Conservation (phyloP, 305 asterid genomes). For the Fraxinus angustifolia region DNA sequence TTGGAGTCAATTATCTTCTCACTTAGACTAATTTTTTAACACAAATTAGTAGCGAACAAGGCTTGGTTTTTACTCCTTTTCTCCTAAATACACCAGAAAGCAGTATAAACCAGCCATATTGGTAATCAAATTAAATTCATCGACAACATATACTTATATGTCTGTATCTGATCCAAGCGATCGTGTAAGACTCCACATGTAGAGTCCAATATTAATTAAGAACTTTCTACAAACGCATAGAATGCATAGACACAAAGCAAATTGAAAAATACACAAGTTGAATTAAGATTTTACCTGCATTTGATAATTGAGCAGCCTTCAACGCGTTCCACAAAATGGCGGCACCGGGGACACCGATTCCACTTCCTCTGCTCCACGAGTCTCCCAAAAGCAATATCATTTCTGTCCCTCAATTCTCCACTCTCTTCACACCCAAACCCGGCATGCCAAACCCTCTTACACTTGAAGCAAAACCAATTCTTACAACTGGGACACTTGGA, state of each 20-base stretch:
- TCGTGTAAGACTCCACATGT: background rate
- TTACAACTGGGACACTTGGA: slow-evolving; percentile 40
- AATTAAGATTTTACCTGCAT: slow-evolving; percentile 39
- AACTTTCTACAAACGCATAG: slow-evolving; percentile 27
- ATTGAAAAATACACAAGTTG: background rate
- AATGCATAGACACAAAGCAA: slow-evolving; percentile 22
- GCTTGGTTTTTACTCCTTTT: background rate
- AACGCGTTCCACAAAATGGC: slow-evolving; percentile 42
- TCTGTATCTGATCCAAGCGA: background rate
- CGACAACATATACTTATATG: background rate
- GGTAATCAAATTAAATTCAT: background rate
- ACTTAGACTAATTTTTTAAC: background rate
- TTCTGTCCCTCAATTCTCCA: slow-evolving; percentile 32
- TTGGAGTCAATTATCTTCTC: background rate
- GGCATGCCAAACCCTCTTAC: slow-evolving; percentile 45
- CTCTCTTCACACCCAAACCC: slow-evolving; percentile 47
- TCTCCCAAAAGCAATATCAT: slow-evolving; percentile 44
- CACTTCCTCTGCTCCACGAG: slow-evolving; percentile 45
- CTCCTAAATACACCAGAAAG: background rate
- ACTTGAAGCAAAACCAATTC: slow-evolving; percentile 39
- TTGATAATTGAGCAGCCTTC: slow-evolving; percentile 43
- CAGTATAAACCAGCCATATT: background rate
- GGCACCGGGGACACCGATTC: slow-evolving; percentile 48
- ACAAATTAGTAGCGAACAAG: background rate
- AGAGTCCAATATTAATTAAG: slow-evolving; percentile 14